These are phyloP conservation scores for Kodamaea laetipori DNA, from an alignment of 805 yeast genomes.

Conservation along the genomic window DNA sequence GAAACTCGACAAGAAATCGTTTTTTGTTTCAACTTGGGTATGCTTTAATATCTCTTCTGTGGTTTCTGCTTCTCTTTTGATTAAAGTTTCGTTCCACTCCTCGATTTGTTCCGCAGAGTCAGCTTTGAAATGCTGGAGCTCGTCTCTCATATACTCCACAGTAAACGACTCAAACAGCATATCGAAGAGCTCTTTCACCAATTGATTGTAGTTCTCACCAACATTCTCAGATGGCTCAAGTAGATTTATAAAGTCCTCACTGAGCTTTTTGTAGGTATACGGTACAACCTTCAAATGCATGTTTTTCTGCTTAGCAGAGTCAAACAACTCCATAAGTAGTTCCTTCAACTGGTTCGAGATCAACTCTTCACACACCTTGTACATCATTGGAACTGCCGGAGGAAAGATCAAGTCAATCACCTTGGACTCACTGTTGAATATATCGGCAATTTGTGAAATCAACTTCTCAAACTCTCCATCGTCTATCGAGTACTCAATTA, in stretches of 20 bases:
- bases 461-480: slow-evolving; percentile 25
- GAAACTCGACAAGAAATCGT: slow-evolving; percentile 28
- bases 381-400: slow-evolving; percentile 46
- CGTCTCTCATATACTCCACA: slow-evolving; percentile 43
- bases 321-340: slow-evolving; percentile 29
- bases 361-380: slow-evolving; percentile 49
- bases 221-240: slow-evolving; percentile 35
- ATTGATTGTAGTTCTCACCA: slow-evolving; percentile 36
- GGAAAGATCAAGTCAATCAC: slow-evolving; percentile 50
- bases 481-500: slow-evolving; percentile 13
- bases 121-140: slow-evolving; percentile 29
- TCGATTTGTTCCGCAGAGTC: slow-evolving; percentile 26
- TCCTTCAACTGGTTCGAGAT: slow-evolving; percentile 43
- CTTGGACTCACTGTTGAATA: slow-evolving; percentile 40
- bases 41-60: slow-evolving; percentile 50
- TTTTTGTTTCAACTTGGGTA: slow-evolving; percentile 46
- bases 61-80: slow-evolving; percentile 49
- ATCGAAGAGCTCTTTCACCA: slow-evolving; percentile 41
- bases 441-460: slow-evolving; percentile 30
- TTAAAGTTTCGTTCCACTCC: slow-evolving; percentile 38
- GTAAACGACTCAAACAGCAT: slow-evolving; percentile 44
- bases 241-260: slow-evolving; percentile 25
- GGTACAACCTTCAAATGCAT: slow-evolving; percentile 44
- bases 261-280: slow-evolving; percentile 34
- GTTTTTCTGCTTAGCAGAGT: slow-evolving; percentile 27